Evolutionary conservation across 352 stramenopile species (phyloP), one percentile per base, ranked within the genome.

Genomic region (Thalassiosira sp.): DNA sequence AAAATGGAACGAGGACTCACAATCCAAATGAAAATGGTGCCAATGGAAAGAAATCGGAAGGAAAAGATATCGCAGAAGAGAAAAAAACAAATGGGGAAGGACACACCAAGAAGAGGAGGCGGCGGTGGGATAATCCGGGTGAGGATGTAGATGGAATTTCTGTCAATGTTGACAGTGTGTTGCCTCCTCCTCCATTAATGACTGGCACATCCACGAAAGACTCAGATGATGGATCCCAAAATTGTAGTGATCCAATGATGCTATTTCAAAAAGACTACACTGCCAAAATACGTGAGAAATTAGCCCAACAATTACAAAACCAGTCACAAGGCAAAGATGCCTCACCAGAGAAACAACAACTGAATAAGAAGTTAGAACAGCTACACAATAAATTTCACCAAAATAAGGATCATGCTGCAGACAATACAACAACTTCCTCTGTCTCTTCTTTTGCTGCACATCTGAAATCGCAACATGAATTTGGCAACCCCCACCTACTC

Each of bases 401-500:
- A 45, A 56, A 69, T n/a, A 62, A 53, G 24, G 25, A 24, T n/a
- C 2, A 25, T n/a, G 49, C 8, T 3, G 18, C 10, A 33, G 8
- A n/a, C n/a, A 31, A 8, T 7, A 40, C 16, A 10, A 37, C 49
- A 22, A 33, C 15, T 20, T 10, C 16, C 3, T 33, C 28, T 16
- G 3, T 61, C 18, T 59, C 43, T 46, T 78, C 60, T 13, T 89
- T 82, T 77, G 73, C 80, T 1, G 40, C 62, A 15, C 69, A 82
- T 56, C 66, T 89, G 3, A 74, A 78, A 54, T 70, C 63, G 16
- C 68, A 89, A 58, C 68, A 83, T 27, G 79, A 88, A 64, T 89
- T 89, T 74, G 71, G 78, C 24, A 89, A 89, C 69, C 83, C 83
- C 13, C 70, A 81, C 59, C 68, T 89, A 11, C 76, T 89, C 58